Conservation (phyloP, 2,329 filamentous ascomycete species). For the Rutstroemia sp. region DNA sequence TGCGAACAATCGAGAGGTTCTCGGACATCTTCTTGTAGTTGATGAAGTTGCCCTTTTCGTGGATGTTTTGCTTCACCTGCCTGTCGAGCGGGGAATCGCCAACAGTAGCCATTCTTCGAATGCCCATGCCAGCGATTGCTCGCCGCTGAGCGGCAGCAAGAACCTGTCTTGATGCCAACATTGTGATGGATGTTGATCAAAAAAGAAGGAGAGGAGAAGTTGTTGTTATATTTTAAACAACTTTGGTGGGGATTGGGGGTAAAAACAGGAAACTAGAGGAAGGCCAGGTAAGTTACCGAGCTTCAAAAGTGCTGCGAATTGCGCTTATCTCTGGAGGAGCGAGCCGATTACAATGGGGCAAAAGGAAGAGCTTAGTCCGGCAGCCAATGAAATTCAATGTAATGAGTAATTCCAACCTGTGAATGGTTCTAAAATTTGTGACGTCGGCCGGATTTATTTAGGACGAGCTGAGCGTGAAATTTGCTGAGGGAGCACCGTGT, state of each 20-base stretch:
- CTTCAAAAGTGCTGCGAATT: background rate
- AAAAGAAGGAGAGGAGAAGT: constrained; percentile 16
- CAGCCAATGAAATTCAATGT: background rate
- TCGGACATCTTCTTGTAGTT: constrained; percentile 99
- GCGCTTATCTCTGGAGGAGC: background rate
- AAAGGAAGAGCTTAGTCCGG: background rate
- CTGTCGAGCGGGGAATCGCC: constrained; percentile 79
- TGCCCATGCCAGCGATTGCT: constrained; percentile 50
- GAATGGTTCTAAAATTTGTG: too few relatives aligned
- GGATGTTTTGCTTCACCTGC: constrained; percentile 98
- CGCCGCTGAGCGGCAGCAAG: constrained; percentile 59
- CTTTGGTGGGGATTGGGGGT: constrained; percentile 1
- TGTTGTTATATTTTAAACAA: constrained; percentile 1
- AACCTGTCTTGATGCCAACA: constrained; percentile 67
- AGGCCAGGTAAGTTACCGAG: background rate
- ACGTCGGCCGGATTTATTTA: too few relatives aligned
- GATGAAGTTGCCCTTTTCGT: constrained; percentile 94
- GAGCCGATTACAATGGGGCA: background rate
- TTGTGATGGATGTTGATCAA: constrained; percentile 35
- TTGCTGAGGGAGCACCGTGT: too few relatives aligned
- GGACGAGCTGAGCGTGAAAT: background rate
- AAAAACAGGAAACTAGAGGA: constrained; percentile 6
- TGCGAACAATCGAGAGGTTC: constrained; percentile 86
- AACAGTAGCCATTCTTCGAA: constrained; percentile 76
- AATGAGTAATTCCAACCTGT: background rate